Conservation (phyloP, 768 basidiomycete genomes). For the Clathrus columnatus region DNA sequence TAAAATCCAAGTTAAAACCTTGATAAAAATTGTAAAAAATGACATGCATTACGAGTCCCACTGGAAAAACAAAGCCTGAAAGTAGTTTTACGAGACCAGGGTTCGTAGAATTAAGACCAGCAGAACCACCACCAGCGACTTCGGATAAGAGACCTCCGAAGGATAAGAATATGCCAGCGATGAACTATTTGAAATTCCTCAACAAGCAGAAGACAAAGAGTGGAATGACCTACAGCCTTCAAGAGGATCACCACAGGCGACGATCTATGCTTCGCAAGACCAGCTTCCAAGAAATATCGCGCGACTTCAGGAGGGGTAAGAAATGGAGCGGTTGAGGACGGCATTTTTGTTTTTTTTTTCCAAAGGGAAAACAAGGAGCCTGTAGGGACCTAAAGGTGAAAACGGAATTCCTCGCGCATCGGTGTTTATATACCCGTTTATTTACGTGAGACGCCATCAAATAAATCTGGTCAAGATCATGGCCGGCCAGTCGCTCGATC, state of each 20-base stretch:
- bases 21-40: background rate
- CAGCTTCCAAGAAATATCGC: conserved; percentile 44
- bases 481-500: background rate
- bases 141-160: conserved; percentile 61
- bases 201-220: background rate
- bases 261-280: conserved; percentile 54
- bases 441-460: background rate
- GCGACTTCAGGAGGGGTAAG: conserved; percentile 55
- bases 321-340: conserved; percentile 29
- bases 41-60: conserved; percentile 64
- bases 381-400: background rate
- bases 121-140: conserved; percentile 52
- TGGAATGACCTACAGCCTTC: conserved; percentile 49
- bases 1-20: conserved; percentile 18
- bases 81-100: conserved; percentile 63
- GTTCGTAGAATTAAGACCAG: conserved; percentile 39
- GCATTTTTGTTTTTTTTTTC: background rate
- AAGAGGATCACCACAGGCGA: conserved; percentile 52
- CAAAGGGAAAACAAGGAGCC: background rate
- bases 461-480: background rate
- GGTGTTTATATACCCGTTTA: background rate
- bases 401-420: background rate
- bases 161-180: conserved; percentile 66
- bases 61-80: conserved; percentile 63
- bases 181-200: conserved; percentile 33